Evolutionary conservation across 805 yeast genomes (phyloP).

Genomic region (Teunomyces gatunensis): DNA sequence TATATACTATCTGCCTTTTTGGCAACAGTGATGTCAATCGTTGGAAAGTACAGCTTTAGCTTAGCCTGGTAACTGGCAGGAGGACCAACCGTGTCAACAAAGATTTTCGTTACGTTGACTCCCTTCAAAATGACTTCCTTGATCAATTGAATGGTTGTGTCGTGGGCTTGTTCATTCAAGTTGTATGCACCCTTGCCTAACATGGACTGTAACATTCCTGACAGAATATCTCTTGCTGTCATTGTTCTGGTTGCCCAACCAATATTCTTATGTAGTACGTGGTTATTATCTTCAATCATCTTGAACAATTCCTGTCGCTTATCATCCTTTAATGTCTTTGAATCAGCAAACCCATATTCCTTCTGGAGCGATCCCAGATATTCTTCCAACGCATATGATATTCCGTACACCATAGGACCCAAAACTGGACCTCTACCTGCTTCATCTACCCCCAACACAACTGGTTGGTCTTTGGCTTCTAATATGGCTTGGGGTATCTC

Average conservation of each 20-base stretch:
- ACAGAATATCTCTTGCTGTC: slow-evolving; percentile 82
- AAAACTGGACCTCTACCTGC: slow-evolving; percentile 98
- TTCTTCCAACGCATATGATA: slow-evolving; percentile 66
- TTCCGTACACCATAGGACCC: slow-evolving; percentile 97
- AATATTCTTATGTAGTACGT: slow-evolving; percentile 51
- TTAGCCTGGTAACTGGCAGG: slow-evolving; percentile 81
- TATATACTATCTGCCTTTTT: slow-evolving; percentile 93
- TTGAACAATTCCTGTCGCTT: slow-evolving; percentile 62
- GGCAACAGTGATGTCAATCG: slow-evolving; percentile 70
- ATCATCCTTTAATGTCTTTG: slow-evolving; percentile 77
- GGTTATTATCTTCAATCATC: slow-evolving; percentile 47
- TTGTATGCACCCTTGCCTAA: slow-evolving; percentile 57
- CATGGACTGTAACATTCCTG: slow-evolving; percentile 76
- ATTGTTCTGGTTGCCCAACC: slow-evolving; percentile 89
- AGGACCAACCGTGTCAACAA: slow-evolving; percentile 96
- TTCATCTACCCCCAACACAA: slow-evolving; percentile 89
- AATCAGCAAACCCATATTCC: slow-evolving; percentile 85
- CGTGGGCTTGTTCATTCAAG: slow-evolving; percentile 94
- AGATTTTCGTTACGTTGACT: slow-evolving; percentile 67
- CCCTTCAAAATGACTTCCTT: slow-evolving; percentile 59
- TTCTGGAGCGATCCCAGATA: slow-evolving; percentile 48
- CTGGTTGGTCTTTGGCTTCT: slow-evolving; percentile 33
- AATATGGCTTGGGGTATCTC: slow-evolving; percentile 43
- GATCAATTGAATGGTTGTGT: slow-evolving; percentile 81
- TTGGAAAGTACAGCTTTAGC: slow-evolving; percentile 66